These are phyloP conservation scores for Oryza brachyantha DNA, from an alignment of 176 grass and related monocot genomes.

Conservation along the genomic window DNA sequence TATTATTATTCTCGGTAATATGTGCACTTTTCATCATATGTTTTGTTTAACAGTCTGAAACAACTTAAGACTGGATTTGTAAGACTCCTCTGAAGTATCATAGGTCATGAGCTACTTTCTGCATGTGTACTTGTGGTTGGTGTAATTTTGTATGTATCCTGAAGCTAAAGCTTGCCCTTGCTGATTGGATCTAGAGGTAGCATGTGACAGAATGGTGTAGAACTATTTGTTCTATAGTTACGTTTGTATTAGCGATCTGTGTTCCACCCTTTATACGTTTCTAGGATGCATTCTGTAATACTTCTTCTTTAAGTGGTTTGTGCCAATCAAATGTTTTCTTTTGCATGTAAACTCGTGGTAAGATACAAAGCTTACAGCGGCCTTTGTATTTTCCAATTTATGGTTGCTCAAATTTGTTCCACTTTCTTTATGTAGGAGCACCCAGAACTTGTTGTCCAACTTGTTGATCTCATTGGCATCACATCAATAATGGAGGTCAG, in stretches of 20 bases:
- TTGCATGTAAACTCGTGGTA: background rate
- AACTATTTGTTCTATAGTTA: background rate
- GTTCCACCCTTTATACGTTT: background rate
- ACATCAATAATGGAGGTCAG: conserved; percentile 88
- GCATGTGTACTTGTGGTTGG: background rate
- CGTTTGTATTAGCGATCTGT: background rate
- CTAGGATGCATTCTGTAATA: background rate
- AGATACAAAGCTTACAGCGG: background rate
- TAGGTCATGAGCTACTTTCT: background rate
- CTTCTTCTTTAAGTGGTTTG: background rate
- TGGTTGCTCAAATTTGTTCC: background rate
- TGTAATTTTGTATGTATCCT: background rate
- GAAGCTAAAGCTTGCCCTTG: background rate
- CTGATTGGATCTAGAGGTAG: background rate
- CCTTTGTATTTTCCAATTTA: conserved; percentile 17
- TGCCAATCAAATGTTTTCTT: background rate
- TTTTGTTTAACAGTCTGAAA: conserved; percentile 8
- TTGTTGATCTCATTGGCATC: conserved; percentile 84
- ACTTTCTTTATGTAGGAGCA: conserved; percentile 42
- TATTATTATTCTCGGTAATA: background rate
- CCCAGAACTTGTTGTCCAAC: conserved; percentile 63
- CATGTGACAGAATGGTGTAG: background rate
- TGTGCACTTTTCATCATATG: background rate
- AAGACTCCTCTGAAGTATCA: background rate
- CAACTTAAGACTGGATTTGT: background rate